phyloP scores from a whole-genome alignment of 1,284 basidiomycete species.

The Marasmius sp. region DNA sequence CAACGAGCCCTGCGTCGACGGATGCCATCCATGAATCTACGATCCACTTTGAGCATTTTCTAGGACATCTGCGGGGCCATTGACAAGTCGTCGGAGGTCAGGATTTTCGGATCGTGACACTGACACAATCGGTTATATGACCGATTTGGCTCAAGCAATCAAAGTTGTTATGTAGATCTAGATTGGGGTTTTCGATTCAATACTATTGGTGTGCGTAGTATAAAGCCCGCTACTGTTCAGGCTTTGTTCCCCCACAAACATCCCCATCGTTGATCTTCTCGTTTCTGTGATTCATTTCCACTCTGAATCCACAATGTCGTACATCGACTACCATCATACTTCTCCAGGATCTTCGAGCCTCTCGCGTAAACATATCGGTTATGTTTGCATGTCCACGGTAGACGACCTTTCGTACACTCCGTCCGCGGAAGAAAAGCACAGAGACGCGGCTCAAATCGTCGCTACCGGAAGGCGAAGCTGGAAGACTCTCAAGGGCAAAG shows the following conservation, averaged over 20 bases:
- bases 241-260: not conserved
- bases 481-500: slow-evolving; percentile 58
- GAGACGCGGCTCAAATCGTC: slow-evolving; percentile 33
- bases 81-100: slow-evolving; percentile 3
- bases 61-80: not conserved
- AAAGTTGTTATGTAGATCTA: not conserved
- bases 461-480: slow-evolving; percentile 47
- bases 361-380: slow-evolving; percentile 21
- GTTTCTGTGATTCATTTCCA: not conserved
- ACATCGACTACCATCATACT: not conserved
- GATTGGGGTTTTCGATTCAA: not conserved
- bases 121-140: slow-evolving; percentile 3
- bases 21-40: not conserved
- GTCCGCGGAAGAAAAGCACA: slow-evolving; percentile 32
- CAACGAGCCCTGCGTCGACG: no score
- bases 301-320: not conserved
- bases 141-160: not conserved
- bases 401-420: slow-evolving; percentile 39
- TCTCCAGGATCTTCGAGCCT: slow-evolving; percentile 10
- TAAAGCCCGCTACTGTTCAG: not conserved
- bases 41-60: not conserved
- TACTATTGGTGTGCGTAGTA: not conserved
- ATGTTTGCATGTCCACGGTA: slow-evolving; percentile 34
- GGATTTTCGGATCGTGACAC: slow-evolving; percentile 13
- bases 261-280: not conserved